Percentiles rank a stretch among this genome's conserved stretches.
Evolutionary conservation across 2,329 filamentous ascomycete species (phyloP).

Genomic region (Exophiala sp.): DNA sequence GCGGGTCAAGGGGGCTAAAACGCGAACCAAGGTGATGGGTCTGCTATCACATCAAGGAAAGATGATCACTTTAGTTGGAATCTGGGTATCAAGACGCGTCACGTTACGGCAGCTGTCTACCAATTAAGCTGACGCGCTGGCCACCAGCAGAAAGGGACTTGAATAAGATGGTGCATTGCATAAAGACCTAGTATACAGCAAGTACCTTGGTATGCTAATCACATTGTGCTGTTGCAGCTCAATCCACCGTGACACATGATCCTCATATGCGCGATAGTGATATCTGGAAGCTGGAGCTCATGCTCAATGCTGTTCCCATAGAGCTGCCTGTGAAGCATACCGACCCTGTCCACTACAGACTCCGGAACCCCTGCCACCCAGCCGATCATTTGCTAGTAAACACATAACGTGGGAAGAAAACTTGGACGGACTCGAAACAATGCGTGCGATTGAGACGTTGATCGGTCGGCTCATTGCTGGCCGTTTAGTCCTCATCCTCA

Average conservation of each 20-base stretch:
- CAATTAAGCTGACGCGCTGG: background rate
- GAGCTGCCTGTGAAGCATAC: constrained; percentile 19
- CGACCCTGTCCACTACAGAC: constrained; percentile 17
- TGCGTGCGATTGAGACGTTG: background rate
- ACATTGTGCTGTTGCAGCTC: constrained; percentile 21
- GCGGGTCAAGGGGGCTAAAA: constrained; percentile 4
- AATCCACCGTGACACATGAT: background rate
- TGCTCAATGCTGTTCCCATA: constrained; percentile 11
- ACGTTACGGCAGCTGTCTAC: background rate
- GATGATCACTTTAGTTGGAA: background rate
- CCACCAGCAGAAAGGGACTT: background rate
- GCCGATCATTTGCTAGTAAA: constrained; percentile 22
- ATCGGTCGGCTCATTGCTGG: background rate
- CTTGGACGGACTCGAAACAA: constrained; percentile 9
- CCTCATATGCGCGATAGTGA: background rate
- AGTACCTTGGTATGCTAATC: constrained; percentile 17
- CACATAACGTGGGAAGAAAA: constrained; percentile 21
- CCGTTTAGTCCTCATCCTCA: constrained; percentile 21
- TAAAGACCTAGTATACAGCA: constrained; percentile 27
- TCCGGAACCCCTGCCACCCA: constrained; percentile 24
- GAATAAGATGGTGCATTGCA: constrained; percentile 21
- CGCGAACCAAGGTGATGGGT: background rate
- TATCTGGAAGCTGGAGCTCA: constrained; percentile 1
- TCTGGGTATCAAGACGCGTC: background rate
- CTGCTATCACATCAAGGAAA: background rate